phyloP scores from a whole-genome alignment of 164 flowering plant species.

The Chimonanthus salicifolius region DNA sequence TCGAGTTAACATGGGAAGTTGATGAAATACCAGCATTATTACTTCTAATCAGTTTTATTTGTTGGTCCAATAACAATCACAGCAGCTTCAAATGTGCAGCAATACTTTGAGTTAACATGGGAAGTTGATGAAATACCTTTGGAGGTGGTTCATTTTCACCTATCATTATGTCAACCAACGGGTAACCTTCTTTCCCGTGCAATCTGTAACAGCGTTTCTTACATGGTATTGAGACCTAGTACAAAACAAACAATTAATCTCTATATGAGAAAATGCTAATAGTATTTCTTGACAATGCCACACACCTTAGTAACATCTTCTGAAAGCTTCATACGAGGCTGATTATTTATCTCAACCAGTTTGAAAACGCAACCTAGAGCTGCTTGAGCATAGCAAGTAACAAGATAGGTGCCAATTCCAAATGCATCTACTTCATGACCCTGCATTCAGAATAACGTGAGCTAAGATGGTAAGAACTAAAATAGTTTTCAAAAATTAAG shows the following conservation, averaged over 20 bases:
- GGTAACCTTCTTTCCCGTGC: conserved; percentile 93
- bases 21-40: conserved; percentile 26
- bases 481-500: no score
- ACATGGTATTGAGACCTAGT: conserved; percentile 97
- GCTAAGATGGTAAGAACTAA: background rate
- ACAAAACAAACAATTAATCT: conserved; percentile 10
- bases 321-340: conserved; percentile 95
- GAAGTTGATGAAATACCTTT: conserved; percentile 47
- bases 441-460: conserved; percentile 27
- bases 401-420: conserved; percentile 95
- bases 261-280: conserved; percentile 5
- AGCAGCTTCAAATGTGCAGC: background rate
- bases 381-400: conserved; percentile 96
- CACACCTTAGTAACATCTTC: conserved; percentile 98
- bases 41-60: no score
- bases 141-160: conserved; percentile 97
- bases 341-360: conserved; percentile 90
- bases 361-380: conserved; percentile 98
- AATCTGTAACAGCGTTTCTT: conserved; percentile 82
- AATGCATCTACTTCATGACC: conserved; percentile 96
- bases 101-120: background rate
- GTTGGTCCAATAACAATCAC: background rate
- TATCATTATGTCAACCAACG: conserved; percentile 92
- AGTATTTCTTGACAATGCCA: conserved; percentile 4
- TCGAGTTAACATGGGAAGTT: conserved; percentile 3